Percentiles rank a stretch among this genome's conserved stretches.
Evolutionary conservation across 768 basidiomycete genomes (phyloP).

Genomic region (Pleurotus eryngii): DNA sequence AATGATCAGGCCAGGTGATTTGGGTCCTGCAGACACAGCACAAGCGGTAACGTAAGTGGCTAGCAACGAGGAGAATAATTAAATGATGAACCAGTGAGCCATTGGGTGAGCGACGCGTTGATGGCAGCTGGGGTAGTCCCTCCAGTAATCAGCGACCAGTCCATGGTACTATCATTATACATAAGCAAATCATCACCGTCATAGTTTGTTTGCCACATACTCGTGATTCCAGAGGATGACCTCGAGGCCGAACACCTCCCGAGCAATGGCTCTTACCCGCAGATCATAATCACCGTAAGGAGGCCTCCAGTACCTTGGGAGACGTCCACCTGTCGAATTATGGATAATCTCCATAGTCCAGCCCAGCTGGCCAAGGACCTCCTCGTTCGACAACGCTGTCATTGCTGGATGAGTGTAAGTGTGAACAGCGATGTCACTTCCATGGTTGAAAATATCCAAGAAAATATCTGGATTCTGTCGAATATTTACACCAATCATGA

Average conservation of each 20-base stretch:
- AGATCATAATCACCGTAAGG: slow-evolving; percentile 84
- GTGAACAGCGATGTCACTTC: slow-evolving; percentile 49
- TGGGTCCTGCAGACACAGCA: slow-evolving; percentile 42
- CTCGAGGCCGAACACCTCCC: slow-evolving; percentile 73
- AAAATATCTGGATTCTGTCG: slow-evolving; percentile 55
- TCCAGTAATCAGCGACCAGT: slow-evolving; percentile 59
- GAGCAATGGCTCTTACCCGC: slow-evolving; percentile 82
- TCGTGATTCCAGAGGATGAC: slow-evolving; percentile 93
- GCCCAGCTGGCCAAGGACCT: slow-evolving; percentile 61
- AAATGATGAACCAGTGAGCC: slow-evolving; percentile 45
- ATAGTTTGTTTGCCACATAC: slow-evolving; percentile 33
- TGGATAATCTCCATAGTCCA: slow-evolving; percentile 53
- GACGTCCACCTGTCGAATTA: slow-evolving; percentile 74
- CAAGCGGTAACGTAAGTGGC: not conserved
- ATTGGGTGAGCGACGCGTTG: slow-evolving; percentile 45
- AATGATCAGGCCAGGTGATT: slow-evolving; percentile 74
- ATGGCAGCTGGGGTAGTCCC: slow-evolving; percentile 47
- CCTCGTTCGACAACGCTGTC: slow-evolving; percentile 69
- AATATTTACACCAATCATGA: slow-evolving; percentile 85
- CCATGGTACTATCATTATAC: slow-evolving; percentile 49
- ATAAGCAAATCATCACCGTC: slow-evolving; percentile 16
- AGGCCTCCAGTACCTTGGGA: slow-evolving; percentile 79
- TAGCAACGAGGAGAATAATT: not conserved
- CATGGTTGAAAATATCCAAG: slow-evolving; percentile 35
- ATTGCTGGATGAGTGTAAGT: slow-evolving; percentile 79